Evolutionary conservation across 257 asterid genomes (phyloP), one percentile per base, ranked within the genome.

Genomic region (Rubia yunnanensis): DNA sequence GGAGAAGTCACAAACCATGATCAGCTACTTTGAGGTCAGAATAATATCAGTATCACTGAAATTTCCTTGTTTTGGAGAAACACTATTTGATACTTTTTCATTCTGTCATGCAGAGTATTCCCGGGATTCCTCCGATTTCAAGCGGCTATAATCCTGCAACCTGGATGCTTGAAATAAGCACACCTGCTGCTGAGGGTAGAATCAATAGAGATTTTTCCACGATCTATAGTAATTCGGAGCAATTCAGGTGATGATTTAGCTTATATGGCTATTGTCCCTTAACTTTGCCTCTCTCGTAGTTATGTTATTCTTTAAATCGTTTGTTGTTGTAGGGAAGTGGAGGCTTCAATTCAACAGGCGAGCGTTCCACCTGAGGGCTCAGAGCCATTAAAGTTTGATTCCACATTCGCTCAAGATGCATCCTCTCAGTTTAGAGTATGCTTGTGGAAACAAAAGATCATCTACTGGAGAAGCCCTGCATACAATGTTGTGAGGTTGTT

Each of bases 161-260:
- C 66, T 91, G 96, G 98, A 88, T 91, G 96, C 94, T 88, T 66
- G 98, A 91, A 80, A 74, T 91, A 71, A 88, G 83, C 77, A 83
- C 94, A 11, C 79, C 85, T 36, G 82, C 89, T 64, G 84, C 88
- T 62, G 95, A 91, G 79, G 86, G 81, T 70, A 82, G 74, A 74
- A 80, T 79, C 30, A 76, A 76, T 53, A 72, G 77, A 67, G 97
- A 88, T 67, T 91, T 91, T 68, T 84, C 95, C 24, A 78, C 41
- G 62, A 46, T 84, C 54, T 88, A 91, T 79, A 61, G 68, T 58
- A 77, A 80, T 34, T 88, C 96, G 10, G 81, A 78, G 52, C 91
- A 80, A 77, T 91, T 70, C 65, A 72, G 85, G 96, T 91, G 74
- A 69, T 64, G 50, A 28, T 70, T 54, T 56, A 52, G 27, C 52